Percentiles rank a stretch among this genome's conserved stretches.
Evolutionary conservation across 768 basidiomycete species (phyloP).

Genomic region (Tricholoma furcatifolium): DNA sequence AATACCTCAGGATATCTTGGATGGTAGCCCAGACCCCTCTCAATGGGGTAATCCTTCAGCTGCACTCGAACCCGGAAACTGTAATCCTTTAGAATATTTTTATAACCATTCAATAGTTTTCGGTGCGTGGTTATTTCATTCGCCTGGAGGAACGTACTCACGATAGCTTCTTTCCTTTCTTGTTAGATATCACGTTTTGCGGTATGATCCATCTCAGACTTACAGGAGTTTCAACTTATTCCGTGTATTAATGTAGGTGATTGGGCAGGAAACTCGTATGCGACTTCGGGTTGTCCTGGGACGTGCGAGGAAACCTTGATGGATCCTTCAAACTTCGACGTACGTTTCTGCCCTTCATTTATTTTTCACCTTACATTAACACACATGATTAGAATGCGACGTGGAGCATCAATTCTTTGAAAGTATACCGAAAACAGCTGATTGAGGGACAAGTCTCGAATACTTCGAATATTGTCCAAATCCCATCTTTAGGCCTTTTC

Average conservation of each 20-base stretch:
- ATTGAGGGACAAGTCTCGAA: constrained; percentile 36
- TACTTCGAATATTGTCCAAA: background rate
- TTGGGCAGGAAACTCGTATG: constrained; percentile 84
- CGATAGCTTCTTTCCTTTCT: background rate
- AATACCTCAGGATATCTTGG: constrained; percentile 62
- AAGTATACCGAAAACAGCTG: constrained; percentile 65
- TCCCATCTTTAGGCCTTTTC: background rate
- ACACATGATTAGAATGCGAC: constrained; percentile 59
- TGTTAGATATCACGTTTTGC: constrained; percentile 77
- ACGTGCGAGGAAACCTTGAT: constrained; percentile 62
- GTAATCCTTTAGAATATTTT: constrained; percentile 61
- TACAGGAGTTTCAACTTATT: background rate
- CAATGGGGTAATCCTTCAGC: constrained; percentile 73
- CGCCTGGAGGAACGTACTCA: constrained; percentile 10
- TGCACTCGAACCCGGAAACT: constrained; percentile 47
- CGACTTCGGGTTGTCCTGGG: constrained; percentile 71
- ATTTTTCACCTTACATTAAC: background rate
- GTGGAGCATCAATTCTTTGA: constrained; percentile 78
- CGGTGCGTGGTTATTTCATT: constrained; percentile 42
- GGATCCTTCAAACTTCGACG: constrained; percentile 73
- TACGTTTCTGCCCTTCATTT: constrained; percentile 28
- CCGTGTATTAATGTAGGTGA: constrained; percentile 45
- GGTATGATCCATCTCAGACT: constrained; percentile 39
- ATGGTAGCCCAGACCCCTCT: constrained; percentile 62
- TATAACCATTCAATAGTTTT: constrained; percentile 73